phyloP scores from a whole-genome alignment of 345 rosid species.

The Rhizophora mangle region DNA sequence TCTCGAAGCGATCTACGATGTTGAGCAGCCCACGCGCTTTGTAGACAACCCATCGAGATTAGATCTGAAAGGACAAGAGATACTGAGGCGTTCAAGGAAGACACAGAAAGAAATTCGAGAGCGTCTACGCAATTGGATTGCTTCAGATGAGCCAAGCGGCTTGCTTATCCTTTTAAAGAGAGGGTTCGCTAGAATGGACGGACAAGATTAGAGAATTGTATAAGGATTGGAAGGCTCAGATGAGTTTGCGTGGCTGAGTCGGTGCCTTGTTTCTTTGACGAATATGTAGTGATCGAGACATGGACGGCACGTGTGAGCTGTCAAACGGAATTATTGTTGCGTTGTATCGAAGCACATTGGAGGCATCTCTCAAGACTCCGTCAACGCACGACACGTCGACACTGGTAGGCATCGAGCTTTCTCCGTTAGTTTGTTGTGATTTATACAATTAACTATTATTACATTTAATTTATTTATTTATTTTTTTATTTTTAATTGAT shows the following conservation, averaged over 20 bases:
- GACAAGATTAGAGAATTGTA: slow-evolving; percentile 18
- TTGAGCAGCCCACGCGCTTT: neutral
- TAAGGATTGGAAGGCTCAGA: slow-evolving; percentile 22
- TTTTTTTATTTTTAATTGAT: too few species aligned
- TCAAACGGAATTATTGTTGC: neutral
- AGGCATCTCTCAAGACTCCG: too few species aligned
- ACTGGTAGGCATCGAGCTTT: too few species aligned
- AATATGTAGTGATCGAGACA: neutral
- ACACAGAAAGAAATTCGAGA: too few species aligned
- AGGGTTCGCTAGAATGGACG: slow-evolving; percentile 24
- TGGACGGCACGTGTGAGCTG: slow-evolving; percentile 6
- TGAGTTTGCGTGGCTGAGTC: slow-evolving; percentile 16
- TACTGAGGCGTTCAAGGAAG: accelerated
- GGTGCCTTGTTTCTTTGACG: slow-evolving; percentile 4
- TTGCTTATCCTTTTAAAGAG: slow-evolving; percentile 17
- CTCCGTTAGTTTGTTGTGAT: too few species aligned
- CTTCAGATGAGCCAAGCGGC: accelerated
- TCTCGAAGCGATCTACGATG: slow-evolving; percentile 3
- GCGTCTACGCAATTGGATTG: too few species aligned
- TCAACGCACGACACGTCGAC: too few species aligned
- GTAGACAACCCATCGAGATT: neutral
- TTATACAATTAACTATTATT: too few species aligned
- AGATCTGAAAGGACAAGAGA: slow-evolving; percentile 15
- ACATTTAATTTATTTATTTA: too few species aligned
- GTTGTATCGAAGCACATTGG: too few species aligned